A percentile compares a stretch with the other conserved stretches of the same genome.
phyloP scores from a whole-genome alignment of 805 yeast species.

The Cyberlindnera subsufficiens region DNA sequence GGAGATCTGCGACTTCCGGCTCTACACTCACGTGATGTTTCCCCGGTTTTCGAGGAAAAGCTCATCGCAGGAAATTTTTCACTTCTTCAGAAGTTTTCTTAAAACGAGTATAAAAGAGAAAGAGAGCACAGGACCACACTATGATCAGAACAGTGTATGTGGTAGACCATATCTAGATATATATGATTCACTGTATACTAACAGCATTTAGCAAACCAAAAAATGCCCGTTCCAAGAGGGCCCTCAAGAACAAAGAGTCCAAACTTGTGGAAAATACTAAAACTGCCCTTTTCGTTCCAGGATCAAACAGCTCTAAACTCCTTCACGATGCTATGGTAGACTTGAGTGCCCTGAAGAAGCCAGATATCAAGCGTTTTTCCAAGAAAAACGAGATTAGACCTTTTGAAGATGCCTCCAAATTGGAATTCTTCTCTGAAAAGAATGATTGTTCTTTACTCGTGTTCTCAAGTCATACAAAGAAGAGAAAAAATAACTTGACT shows the following conservation, averaged over 20 bases:
- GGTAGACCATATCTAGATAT: background rate
- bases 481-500: conserved; percentile 87
- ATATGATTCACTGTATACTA: conserved; percentile 4
- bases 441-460: conserved; percentile 87
- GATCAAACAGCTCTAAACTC: conserved; percentile 69
- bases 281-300: conserved; percentile 87
- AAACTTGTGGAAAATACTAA: conserved; percentile 87
- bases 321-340: conserved; percentile 89
- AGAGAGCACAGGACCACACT: background rate
- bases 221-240: conserved; percentile 94
- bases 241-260: conserved; percentile 81
- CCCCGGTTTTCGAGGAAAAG: background rate
- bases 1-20: too few relatives aligned
- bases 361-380: conserved; percentile 77
- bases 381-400: conserved; percentile 89
- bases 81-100: background rate
- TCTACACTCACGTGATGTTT: background rate
- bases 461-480: conserved; percentile 73
- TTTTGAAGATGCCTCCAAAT: conserved; percentile 78
- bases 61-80: conserved; percentile 2
- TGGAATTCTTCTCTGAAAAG: conserved; percentile 93
- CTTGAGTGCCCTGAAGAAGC: conserved; percentile 84
- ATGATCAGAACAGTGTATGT: conserved; percentile 34
- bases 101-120: background rate
- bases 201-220: conserved; percentile 61